A percentile compares a stretch with the other conserved stretches of the same genome.
Evolutionary conservation across 208 protist species (phyloP).

Genomic region (Trichomonas tenax): DNA sequence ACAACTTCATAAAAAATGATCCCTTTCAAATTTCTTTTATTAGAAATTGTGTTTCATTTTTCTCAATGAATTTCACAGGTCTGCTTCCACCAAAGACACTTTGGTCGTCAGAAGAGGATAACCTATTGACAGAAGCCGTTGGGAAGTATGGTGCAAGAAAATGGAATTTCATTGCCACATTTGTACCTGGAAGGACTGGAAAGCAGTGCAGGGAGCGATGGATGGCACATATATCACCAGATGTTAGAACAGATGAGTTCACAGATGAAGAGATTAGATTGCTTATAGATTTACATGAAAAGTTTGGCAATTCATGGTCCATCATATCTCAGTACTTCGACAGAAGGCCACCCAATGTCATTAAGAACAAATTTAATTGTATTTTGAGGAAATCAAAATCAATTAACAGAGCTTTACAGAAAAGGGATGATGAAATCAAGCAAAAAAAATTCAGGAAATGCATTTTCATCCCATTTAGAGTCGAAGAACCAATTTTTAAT

Average conservation of each 20-base stretch:
- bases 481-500: background rate
- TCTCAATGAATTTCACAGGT: background rate
- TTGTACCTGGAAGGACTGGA: background rate
- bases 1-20: background rate
- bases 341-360: slow-evolving; percentile 38
- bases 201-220: background rate
- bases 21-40: background rate
- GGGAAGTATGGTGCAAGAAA: background rate
- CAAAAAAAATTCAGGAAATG: background rate
- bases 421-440: background rate
- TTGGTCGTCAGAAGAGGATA: background rate
- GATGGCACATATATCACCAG: background rate
- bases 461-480: background rate
- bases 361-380: slow-evolving; percentile 40
- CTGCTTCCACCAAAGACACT: background rate
- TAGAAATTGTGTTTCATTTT: background rate
- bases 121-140: background rate
- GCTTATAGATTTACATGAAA: background rate
- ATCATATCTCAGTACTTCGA: background rate
- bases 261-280: slow-evolving; percentile 35
- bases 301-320: background rate
- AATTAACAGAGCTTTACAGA: background rate
- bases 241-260: background rate
- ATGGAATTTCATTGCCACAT: background rate
- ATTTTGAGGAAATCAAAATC: background rate